Percentiles rank a stretch among this genome's conserved stretches.
Conservation (phyloP, 371 early-diverging fungal species). For the Smittium culicis region DNA sequence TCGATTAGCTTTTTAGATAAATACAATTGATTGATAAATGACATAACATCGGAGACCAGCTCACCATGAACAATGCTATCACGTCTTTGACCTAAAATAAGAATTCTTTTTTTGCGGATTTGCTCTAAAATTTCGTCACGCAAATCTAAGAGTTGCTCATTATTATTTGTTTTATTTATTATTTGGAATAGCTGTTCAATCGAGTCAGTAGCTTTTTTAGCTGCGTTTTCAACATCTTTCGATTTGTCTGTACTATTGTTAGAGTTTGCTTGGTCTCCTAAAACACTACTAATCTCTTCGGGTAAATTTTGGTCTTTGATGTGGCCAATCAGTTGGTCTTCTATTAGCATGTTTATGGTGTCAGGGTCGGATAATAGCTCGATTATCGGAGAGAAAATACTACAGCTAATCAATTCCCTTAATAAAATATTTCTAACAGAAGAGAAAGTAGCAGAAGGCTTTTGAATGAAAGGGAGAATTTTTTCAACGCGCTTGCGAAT, state of each 20-base stretch:
- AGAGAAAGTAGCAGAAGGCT: constrained; percentile 39
- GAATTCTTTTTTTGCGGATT: constrained; percentile 47
- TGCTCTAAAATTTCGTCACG: constrained; percentile 59
- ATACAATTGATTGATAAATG: constrained; percentile 55
- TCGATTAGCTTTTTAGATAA: constrained; percentile 60
- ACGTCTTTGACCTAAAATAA: constrained; percentile 42
- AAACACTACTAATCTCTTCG: not conserved
- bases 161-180: constrained; percentile 55
- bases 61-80: constrained; percentile 67
- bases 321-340: constrained; percentile 25
- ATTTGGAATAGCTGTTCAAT: constrained; percentile 60
- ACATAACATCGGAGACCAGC: constrained; percentile 54
- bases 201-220: constrained; percentile 32
- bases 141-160: constrained; percentile 46
- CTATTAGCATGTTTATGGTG: constrained; percentile 65
- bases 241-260: constrained; percentile 14
- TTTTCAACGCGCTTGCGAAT: constrained; percentile 48
- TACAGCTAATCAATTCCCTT: constrained; percentile 56
- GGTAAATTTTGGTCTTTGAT: constrained; percentile 44
- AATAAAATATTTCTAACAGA: constrained; percentile 43
- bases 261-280: constrained; percentile 19
- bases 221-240: constrained; percentile 14
- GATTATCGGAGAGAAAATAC: constrained; percentile 54
- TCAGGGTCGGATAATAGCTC: constrained; percentile 65
- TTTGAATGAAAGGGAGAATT: constrained; percentile 45